Evolutionary conservation across 495 filamentous ascomycete genomes (phyloP), one percentile per base, ranked within the genome.

Genomic region (Penicillium malachiteum): DNA sequence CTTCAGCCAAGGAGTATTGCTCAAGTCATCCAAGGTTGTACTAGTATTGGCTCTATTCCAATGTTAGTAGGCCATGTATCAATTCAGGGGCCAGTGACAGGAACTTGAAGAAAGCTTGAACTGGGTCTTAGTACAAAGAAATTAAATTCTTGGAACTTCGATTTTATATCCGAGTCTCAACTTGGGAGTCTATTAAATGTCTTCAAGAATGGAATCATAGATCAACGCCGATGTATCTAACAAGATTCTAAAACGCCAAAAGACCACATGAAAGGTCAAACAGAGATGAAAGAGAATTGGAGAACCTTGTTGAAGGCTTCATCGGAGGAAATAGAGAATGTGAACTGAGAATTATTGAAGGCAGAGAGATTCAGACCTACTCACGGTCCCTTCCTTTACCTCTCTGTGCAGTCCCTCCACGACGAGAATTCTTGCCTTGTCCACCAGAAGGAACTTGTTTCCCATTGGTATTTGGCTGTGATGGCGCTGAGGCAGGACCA

Each of bases 391-490:
- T 57, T 2, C 57, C 63, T 9, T 45, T 58, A 12, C 63, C 52
- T 12, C 65, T 59, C 18, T 54, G 53, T 6, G n/a, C 30, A 26
- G 14, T 0, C 12, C 65, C 65, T 16, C 65, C 59, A 40, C 65
- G 65, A 4, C 65, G 58, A 26, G 50, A 2, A 52, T 57, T 61
- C n/a, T 50, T 52, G 5, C 49, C 54, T 31, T 18, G 44, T 32
- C 30, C 43, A 14, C 26, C 30, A 26, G 39, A 35, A 33, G 50
- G 42, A 34, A 41, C 34, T 30, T 49, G 48, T 18, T 53, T 57
- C 17, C 57, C 57, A 35, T 30, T 30, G 0, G 30, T 18, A 30
- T 13, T 44, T 13, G 38, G 38, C 35, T 56, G 58, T 12, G 52
- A 13, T 37, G 54, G 55, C 5, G 37, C 7, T 3, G 63, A 21